These are phyloP conservation scores for Neurospora sp. DNA, from an alignment of 495 filamentous ascomycete genomes.

Conservation along the genomic window DNA sequence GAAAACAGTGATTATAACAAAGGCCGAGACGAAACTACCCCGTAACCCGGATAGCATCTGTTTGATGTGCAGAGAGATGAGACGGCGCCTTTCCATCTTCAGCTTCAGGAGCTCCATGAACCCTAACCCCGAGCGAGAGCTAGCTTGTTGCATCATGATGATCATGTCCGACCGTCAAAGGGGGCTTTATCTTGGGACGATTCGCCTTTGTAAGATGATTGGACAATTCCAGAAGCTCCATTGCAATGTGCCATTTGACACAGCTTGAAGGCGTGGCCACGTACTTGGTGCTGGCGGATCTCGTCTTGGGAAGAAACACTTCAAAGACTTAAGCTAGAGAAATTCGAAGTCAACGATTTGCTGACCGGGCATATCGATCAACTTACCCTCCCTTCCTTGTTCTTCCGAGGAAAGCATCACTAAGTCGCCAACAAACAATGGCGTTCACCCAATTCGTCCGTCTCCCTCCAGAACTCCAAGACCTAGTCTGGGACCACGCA, in stretches of 20 bases:
- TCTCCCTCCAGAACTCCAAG: conserved; percentile 14
- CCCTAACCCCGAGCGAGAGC: neutral
- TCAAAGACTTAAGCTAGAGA: neutral
- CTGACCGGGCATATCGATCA: neutral
- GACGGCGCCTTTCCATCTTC: neutral
- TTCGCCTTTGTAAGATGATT: neutral
- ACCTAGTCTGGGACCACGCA: conserved; percentile 17
- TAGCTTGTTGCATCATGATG: neutral
- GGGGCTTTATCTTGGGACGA: neutral
- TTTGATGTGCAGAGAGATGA: neutral
- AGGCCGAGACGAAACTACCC: neutral
- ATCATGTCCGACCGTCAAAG: neutral
- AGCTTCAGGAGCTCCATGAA: neutral
- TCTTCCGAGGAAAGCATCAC: conserved; percentile 4
- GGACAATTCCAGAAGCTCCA: neutral
- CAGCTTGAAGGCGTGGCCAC: neutral
- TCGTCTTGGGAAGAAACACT: neutral
- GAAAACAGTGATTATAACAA: neutral
- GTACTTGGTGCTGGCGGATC: neutral
- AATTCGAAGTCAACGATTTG: neutral
- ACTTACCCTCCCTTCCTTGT: neutral
- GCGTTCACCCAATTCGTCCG: conserved; percentile 12
- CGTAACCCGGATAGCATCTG: neutral
- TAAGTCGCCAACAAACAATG: conserved; percentile 23
- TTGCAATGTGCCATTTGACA: neutral